Conservation (phyloP, 2,329 filamentous ascomycete genomes). For the Stagonosporopsis cucurbitacearum region DNA sequence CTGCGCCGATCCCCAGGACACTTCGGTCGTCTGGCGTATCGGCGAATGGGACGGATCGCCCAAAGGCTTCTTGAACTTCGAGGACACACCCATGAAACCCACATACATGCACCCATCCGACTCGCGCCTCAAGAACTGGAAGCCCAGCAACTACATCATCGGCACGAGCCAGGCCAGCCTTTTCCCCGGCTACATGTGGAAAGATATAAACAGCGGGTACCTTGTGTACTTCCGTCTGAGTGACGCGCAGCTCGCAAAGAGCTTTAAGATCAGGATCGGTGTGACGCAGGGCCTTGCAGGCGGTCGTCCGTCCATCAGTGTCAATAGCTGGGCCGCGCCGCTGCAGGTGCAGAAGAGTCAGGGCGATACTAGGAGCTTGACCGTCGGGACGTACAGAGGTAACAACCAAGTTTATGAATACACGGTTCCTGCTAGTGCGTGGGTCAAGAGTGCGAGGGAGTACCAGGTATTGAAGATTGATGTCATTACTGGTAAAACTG, state of each 20-base stretch:
- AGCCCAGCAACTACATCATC: constrained; percentile 29
- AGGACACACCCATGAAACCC: constrained; percentile 50
- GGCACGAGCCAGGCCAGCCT: constrained; percentile 19
- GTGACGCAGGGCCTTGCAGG: constrained; percentile 30
- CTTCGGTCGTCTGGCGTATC: constrained; percentile 63
- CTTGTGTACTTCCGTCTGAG: constrained; percentile 50
- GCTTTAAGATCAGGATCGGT: constrained; percentile 30
- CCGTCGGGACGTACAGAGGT: constrained; percentile 33
- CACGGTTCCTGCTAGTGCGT: constrained; percentile 31
- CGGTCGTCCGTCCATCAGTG: constrained; percentile 24
- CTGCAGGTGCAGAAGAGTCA: constrained; percentile 26
- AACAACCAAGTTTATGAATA: constrained; percentile 35
- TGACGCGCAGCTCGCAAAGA: constrained; percentile 28
- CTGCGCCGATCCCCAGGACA: constrained; percentile 55
- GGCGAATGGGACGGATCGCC: constrained; percentile 67
- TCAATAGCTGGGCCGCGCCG: constrained; percentile 27
- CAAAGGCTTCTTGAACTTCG: constrained; percentile 64
- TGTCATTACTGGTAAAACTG: constrained; percentile 29
- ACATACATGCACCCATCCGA: constrained; percentile 53
- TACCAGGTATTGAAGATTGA: constrained; percentile 30
- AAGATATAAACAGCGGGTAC: constrained; percentile 52
- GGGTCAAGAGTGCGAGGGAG: constrained; percentile 25
- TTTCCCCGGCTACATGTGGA: constrained; percentile 54
- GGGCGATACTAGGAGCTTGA: constrained; percentile 28
- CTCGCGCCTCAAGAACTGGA: constrained; percentile 39